phyloP scores from a whole-genome alignment of 805 yeast genomes.

The Teunomyces tritomae region DNA sequence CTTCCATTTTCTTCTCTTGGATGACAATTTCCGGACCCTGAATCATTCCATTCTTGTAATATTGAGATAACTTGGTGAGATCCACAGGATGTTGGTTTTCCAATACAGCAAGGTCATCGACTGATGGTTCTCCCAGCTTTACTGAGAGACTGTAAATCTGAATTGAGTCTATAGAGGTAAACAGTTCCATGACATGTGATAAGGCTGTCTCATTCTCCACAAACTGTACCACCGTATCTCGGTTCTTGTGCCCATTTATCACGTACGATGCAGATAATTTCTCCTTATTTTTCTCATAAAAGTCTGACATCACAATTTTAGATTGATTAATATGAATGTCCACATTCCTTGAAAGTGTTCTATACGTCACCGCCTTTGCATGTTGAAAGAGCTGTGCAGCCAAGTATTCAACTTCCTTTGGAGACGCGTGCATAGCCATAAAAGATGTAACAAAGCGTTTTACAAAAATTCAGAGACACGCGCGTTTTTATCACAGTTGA shows the following conservation, averaged over 20 bases:
- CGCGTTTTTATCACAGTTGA: not conserved
- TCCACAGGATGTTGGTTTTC: conserved; percentile 15
- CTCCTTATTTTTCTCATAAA: conserved; percentile 32
- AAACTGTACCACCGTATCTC: conserved; percentile 17
- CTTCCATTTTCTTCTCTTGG: not conserved
- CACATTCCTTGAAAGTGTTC: conserved; percentile 39
- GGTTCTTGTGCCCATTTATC: conserved; percentile 33
- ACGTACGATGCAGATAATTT: conserved; percentile 41
- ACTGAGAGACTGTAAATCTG: conserved; percentile 39
- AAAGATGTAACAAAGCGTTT: not conserved
- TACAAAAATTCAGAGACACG: not conserved
- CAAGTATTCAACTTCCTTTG: conserved; percentile 28
- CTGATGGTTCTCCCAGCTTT: conserved; percentile 7
- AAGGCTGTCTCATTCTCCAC: conserved; percentile 22
- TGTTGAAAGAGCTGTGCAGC: conserved; percentile 23
- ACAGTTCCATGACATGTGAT: conserved; percentile 20
- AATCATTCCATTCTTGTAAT: conserved; percentile 29
- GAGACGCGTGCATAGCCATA: conserved; percentile 34
- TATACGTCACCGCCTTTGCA: conserved; percentile 36
- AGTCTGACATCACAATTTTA: conserved; percentile 37
- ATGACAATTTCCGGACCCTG: conserved; percentile 26
- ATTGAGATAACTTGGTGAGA: conserved; percentile 13
- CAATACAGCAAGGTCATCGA: conserved; percentile 17
- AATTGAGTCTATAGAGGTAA: conserved; percentile 29
- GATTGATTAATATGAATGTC: conserved; percentile 38